Evolutionary conservation across 1,284 basidiomycete species (phyloP).

Genomic region (Melanopsichium pennsylvanicum): DNA sequence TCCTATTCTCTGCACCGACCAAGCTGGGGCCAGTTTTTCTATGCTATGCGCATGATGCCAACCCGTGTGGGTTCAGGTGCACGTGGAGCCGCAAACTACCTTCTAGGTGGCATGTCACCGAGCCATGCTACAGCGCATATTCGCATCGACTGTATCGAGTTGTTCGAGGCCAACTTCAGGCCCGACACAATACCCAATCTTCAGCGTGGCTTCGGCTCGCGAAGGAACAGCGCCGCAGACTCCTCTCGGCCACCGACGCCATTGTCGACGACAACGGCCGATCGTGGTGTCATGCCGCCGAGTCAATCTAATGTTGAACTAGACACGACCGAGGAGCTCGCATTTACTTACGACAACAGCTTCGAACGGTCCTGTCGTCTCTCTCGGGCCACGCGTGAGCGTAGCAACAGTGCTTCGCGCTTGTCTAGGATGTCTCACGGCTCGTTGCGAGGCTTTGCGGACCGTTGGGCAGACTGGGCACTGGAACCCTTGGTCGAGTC

Average conservation of each 20-base stretch:
- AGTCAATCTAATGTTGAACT: conserved; percentile 19
- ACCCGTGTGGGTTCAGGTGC: conserved; percentile 46
- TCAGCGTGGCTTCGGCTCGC: not conserved
- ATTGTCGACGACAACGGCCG: not conserved
- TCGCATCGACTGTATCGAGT: conserved; percentile 41
- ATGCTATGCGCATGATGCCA: conserved; percentile 39
- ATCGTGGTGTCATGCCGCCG: conserved; percentile 9
- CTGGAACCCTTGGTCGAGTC: conserved; percentile 49
- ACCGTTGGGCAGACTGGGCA: conserved; percentile 59
- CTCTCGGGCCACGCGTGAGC: conserved; percentile 12
- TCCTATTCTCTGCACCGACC: conserved; percentile 3
- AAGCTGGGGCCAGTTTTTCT: conserved; percentile 17
- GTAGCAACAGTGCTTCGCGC: conserved; percentile 33
- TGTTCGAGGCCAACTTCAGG: conserved; percentile 49
- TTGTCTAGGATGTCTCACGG: conserved; percentile 25
- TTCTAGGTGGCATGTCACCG: conserved; percentile 51
- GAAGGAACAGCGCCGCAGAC: not conserved
- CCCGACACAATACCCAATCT: not conserved
- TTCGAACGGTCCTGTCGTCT: conserved; percentile 21
- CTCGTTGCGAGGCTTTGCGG: conserved; percentile 44
- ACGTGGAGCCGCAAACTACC: conserved; percentile 41
- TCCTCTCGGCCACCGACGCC: conserved; percentile 9
- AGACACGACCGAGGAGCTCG: not conserved
- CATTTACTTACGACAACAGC: conserved; percentile 10
- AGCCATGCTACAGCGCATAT: conserved; percentile 32